Evolutionary conservation across 345 rosid species (phyloP).

Genomic region (Stellera chamaejasme): DNA sequence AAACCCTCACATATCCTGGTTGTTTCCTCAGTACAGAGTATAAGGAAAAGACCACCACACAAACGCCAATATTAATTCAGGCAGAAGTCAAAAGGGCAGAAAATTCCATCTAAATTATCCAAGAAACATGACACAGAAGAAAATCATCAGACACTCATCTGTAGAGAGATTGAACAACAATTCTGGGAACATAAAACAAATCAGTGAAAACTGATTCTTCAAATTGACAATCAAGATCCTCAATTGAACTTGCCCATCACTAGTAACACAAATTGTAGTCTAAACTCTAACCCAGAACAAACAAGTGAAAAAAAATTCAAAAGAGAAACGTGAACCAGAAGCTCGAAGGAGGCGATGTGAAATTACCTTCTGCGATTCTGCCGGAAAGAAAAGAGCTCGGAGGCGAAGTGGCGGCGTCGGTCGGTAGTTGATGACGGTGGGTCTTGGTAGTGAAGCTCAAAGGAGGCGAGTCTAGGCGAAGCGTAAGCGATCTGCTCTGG

Average conservation of each 20-base stretch:
- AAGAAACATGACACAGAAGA: constrained; percentile 6
- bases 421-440: too few relatives aligned
- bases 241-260: too few relatives aligned
- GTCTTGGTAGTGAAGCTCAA: too few relatives aligned
- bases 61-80: constrained; percentile 59
- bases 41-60: constrained; percentile 44
- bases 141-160: background rate
- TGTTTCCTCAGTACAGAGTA: constrained; percentile 74
- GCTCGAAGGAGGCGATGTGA: too few relatives aligned
- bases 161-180: too few relatives aligned
- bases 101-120: constrained; percentile 42
- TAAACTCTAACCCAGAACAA: background rate
- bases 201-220: background rate
- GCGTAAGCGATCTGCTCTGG: too few relatives aligned
- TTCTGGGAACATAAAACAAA: background rate
- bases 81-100: constrained; percentile 66
- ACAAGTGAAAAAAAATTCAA: background rate
- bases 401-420: too few relatives aligned
- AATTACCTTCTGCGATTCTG: too few relatives aligned
- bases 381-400: too few relatives aligned
- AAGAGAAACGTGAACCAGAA: background rate
- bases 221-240: too few relatives aligned
- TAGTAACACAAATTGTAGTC: background rate
- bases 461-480: too few relatives aligned
- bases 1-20: constrained; percentile 54